These are phyloP conservation scores for Cenchrus americanus DNA, from an alignment of 176 grass and related monocot species.

Conservation along the genomic window DNA sequence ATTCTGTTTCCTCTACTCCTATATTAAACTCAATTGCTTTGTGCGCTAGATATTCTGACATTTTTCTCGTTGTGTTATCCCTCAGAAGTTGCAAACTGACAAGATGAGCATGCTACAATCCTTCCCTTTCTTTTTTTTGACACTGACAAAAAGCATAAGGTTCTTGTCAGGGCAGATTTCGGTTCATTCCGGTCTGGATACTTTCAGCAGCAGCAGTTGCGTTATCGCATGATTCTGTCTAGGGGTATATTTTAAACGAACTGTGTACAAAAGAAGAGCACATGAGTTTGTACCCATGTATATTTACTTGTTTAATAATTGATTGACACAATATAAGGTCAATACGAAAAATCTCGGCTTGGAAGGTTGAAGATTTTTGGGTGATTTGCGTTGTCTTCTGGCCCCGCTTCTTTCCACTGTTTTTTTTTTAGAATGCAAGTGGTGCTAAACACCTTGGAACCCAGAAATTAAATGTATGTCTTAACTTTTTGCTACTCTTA, in stretches of 20 bases:
- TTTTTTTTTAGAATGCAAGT: too few species aligned
- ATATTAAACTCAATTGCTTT: constrained; percentile 6
- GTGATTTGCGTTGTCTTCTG: too few species aligned
- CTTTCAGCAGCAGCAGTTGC: neutral
- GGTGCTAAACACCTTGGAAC: too few species aligned
- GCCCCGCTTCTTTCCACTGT: too few species aligned
- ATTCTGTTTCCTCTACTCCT: constrained; percentile 6
- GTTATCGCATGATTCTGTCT: neutral
- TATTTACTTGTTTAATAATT: neutral
- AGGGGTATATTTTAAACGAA: constrained; percentile 17
- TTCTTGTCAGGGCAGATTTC: constrained; percentile 38
- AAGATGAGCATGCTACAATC: constrained; percentile 36
- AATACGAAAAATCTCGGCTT: neutral
- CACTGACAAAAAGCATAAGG: constrained; percentile 13
- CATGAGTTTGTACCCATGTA: neutral
- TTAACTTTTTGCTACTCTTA: too few species aligned
- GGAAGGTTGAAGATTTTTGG: neutral
- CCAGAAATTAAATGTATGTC: too few species aligned
- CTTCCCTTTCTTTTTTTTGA: constrained; percentile 18
- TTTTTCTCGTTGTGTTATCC: neutral
- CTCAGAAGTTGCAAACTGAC: constrained; percentile 20
- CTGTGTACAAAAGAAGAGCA: neutral
- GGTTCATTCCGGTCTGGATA: constrained; percentile 32
- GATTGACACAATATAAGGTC: neutral
- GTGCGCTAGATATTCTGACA: constrained; percentile 27